phyloP scores from a whole-genome alignment of 345 rosid genomes.

The Lepidium africanum region DNA sequence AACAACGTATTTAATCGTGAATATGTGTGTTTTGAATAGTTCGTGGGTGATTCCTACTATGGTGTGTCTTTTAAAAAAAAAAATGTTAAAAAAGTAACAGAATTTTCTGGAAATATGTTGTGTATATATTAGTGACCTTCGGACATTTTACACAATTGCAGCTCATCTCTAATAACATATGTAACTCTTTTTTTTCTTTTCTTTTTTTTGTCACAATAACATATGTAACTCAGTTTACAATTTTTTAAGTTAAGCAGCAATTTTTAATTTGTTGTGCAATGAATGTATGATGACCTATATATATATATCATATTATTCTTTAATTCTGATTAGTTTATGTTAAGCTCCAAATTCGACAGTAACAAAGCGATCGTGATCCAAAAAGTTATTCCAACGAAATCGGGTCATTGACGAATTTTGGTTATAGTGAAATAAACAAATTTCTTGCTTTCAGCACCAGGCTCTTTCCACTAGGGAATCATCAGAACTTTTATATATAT shows the following conservation, averaged over 20 bases:
- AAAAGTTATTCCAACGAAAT: neutral
- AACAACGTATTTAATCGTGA: neutral
- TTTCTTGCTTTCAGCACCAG: constrained; percentile 28
- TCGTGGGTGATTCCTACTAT: neutral
- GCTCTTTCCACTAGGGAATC: constrained; percentile 14
- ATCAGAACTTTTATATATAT: neutral
- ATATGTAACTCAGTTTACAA: too few relatives aligned
- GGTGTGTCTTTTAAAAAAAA: too few relatives aligned
- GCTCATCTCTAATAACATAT: neutral
- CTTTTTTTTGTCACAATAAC: too few relatives aligned
- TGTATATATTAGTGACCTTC: too few relatives aligned
- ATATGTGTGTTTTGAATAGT: neutral
- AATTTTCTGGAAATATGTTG: neutral
- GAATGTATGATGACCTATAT: neutral
- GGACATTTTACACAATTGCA: neutral
- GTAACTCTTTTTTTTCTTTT: too few relatives aligned
- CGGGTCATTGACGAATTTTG: neutral
- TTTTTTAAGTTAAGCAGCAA: neutral
- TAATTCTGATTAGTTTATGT: neutral
- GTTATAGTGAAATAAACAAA: constrained; percentile 11
- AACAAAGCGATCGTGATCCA: neutral
- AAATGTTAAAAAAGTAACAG: too few relatives aligned
- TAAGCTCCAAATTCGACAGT: neutral
- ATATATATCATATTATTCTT: neutral
- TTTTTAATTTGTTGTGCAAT: neutral